Conservation (phyloP, 2,329 filamentous ascomycete genomes). For the Colletotrichum falcatum region DNA sequence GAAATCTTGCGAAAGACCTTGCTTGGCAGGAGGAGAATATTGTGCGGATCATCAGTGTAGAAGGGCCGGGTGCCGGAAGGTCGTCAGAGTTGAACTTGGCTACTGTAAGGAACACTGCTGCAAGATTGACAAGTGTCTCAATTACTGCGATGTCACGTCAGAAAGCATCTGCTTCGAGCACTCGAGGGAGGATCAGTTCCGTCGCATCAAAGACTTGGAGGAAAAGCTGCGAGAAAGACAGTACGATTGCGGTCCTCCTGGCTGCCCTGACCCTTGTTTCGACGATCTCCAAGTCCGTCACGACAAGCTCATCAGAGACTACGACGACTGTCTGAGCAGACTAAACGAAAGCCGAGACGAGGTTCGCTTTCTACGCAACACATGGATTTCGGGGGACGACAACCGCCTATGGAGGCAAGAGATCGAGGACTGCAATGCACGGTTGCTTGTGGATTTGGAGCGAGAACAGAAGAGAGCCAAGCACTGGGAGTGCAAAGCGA, state of each 20-base stretch:
- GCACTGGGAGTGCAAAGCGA: constrained; percentile 91
- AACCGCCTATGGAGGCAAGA: constrained; percentile 32
- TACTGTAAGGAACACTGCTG: constrained; percentile 35
- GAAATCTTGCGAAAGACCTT: constrained; percentile 23
- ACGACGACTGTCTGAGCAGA: constrained; percentile 16
- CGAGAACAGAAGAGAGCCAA: constrained; percentile 94
- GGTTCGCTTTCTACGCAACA: constrained; percentile 22
- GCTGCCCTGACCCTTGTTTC: constrained; percentile 1
- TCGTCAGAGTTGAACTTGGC: constrained; percentile 18
- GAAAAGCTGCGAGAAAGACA: constrained; percentile 16
- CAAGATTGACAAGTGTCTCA: constrained; percentile 34
- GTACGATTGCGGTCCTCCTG: not conserved
- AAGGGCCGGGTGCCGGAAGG: constrained; percentile 14
- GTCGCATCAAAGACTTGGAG: constrained; percentile 30
- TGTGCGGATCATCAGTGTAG: constrained; percentile 35
- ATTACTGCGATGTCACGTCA: constrained; percentile 26
- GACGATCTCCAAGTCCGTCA: constrained; percentile 27
- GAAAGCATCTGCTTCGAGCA: constrained; percentile 36
- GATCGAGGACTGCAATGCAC: constrained; percentile 29
- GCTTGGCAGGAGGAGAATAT: constrained; percentile 11
- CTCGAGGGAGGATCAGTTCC: constrained; percentile 22
- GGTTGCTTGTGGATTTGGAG: constrained; percentile 78
- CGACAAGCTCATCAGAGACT: constrained; percentile 31
- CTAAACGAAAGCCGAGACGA: constrained; percentile 28
- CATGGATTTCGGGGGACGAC: constrained; percentile 27